Percentiles rank a stretch among this genome's conserved stretches.
Evolutionary conservation across 1,139 yeast species (phyloP).

Genomic region (Protomyces lactucae-debilis): DNA sequence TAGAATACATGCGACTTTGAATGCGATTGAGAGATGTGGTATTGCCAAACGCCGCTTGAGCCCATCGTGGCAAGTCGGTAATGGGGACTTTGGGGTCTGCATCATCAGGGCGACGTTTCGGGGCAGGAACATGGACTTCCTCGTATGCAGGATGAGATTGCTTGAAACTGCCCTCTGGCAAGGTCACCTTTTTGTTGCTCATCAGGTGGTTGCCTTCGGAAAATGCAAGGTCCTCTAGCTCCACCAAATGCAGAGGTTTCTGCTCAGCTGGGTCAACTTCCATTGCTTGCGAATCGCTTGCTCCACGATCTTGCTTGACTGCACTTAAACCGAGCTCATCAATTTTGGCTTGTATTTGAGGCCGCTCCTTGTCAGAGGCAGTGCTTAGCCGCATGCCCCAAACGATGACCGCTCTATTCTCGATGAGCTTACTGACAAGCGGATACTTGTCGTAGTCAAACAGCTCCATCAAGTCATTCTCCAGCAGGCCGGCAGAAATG

Average conservation of each 20-base stretch:
- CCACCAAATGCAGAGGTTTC: constrained; percentile 43
- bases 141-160: constrained; percentile 71
- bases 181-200: constrained; percentile 59
- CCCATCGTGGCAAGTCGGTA: constrained; percentile 72
- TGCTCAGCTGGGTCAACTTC: constrained; percentile 33
- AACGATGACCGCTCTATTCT: constrained; percentile 52
- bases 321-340: constrained; percentile 37
- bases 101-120: constrained; percentile 44
- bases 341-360: constrained; percentile 40
- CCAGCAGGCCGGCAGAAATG: constrained; percentile 46
- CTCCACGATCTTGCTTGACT: constrained; percentile 34
- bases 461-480: constrained; percentile 49
- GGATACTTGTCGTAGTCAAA: constrained; percentile 49
- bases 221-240: constrained; percentile 59
- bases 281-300: constrained; percentile 38
- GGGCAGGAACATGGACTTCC: constrained; percentile 83
- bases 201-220: constrained; percentile 69
- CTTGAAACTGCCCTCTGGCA: constrained; percentile 82
- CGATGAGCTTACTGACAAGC: constrained; percentile 48
- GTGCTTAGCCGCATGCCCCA: constrained; percentile 51
- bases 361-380: constrained; percentile 42
- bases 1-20: constrained; percentile 76
- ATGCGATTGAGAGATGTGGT: constrained; percentile 67
- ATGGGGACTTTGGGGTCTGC: constrained; percentile 54
- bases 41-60: constrained; percentile 65